phyloP scores from a whole-genome alignment of 1,284 basidiomycete species.

The Cutaneotrichosporon sp. region DNA sequence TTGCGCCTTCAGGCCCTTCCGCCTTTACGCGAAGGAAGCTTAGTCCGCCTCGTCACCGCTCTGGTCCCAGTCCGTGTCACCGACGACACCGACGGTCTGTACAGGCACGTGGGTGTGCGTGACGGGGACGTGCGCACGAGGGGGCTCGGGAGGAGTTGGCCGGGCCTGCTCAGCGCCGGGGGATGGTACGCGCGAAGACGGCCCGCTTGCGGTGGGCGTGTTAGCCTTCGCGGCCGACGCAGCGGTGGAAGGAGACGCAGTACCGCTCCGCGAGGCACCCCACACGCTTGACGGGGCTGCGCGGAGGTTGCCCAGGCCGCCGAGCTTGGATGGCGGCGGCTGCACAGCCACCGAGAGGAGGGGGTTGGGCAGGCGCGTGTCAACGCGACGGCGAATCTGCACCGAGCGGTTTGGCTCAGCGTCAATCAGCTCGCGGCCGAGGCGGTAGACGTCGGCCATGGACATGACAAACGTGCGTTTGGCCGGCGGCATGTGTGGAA shows the following conservation, averaged over 20 bases:
- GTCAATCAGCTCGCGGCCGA: slow-evolving; percentile 79
- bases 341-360: slow-evolving; percentile 60
- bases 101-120: not conserved
- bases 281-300: slow-evolving; percentile 1
- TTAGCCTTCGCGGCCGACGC: slow-evolving; percentile 14
- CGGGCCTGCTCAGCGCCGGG: not conserved
- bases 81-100: not conserved
- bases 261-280: slow-evolving; percentile 2
- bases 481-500: slow-evolving; percentile 74
- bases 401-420: slow-evolving; percentile 76
- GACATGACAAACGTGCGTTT: slow-evolving; percentile 74
- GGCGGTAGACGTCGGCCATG: slow-evolving; percentile 74
- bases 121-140: not conserved
- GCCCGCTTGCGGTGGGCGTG: slow-evolving; percentile 14
- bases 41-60: slow-evolving; percentile 17
- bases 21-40: not conserved
- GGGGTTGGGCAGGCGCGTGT: slow-evolving; percentile 72
- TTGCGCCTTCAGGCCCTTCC: not conserved
- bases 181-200: slow-evolving; percentile 16
- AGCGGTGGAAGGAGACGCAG: not conserved
- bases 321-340: slow-evolving; percentile 26
- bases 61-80: slow-evolving; percentile 21
- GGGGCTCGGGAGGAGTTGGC: not conserved
- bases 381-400: slow-evolving; percentile 74
- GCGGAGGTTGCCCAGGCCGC: slow-evolving; percentile 32